Conservation (phyloP, 2,329 filamentous ascomycete genomes). For the Ceratocystiopsis brevicomis region DNA sequence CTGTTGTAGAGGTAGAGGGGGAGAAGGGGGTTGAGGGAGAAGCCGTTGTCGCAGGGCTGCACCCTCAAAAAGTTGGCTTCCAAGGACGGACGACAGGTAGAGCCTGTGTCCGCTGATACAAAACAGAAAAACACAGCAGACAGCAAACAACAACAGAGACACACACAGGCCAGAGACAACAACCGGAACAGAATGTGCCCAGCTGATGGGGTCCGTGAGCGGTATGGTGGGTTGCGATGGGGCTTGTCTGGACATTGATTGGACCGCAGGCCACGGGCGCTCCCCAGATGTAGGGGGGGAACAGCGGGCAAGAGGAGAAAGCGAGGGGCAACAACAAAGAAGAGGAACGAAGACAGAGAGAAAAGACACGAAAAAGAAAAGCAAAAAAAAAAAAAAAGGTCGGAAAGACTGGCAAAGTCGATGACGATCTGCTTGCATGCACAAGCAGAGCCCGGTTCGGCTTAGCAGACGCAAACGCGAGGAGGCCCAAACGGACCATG, state of each 20-base stretch:
- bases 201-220: constrained; percentile 9
- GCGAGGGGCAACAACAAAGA: background rate
- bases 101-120: no score
- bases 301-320: background rate
- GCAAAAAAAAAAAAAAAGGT: no score
- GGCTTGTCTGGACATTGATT: constrained; percentile 7
- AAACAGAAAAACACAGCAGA: background rate
- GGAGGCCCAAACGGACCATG: no score
- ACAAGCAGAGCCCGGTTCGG: no score
- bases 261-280: constrained; percentile 1
- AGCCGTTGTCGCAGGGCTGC: no score
- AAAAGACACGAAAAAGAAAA: background rate
- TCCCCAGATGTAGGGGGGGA: background rate
- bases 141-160: no score
- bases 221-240: constrained; percentile 8
- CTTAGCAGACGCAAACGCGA: no score
- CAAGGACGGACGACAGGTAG: no score
- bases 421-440: no score
- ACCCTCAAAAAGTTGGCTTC: no score
- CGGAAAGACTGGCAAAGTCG: no score
- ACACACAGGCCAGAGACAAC: constrained; percentile 2
- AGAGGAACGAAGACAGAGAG: background rate
- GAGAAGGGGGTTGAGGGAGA: background rate
- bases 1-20: constrained; percentile 6
- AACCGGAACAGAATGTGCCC: constrained; percentile 4